A percentile compares a stretch with the other conserved stretches of the same genome.
phyloP scores from a whole-genome alignment of 1,139 yeast genomes.

The Spencermartinsiella ligniputridi region DNA sequence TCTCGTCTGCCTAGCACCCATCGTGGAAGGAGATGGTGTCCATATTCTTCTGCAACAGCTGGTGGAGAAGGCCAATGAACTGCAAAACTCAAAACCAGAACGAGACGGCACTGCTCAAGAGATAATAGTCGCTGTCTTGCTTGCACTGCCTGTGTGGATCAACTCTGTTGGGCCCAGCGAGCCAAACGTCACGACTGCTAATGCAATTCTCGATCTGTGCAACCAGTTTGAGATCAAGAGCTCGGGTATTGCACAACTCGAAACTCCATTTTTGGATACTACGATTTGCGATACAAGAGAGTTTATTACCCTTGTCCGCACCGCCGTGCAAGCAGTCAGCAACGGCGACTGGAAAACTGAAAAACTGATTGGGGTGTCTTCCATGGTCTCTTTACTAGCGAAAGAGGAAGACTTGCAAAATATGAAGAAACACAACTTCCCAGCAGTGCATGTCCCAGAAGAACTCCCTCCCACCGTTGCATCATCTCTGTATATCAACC shows the following conservation, averaged over 20 bases:
- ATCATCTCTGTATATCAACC: conserved; percentile 31
- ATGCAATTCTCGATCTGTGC: conserved; percentile 17
- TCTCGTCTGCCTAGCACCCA: conserved; percentile 58
- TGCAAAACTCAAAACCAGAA: conserved; percentile 43
- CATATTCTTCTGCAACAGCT: conserved; percentile 51
- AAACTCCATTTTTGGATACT: conserved; percentile 37
- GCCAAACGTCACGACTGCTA: conserved; percentile 5
- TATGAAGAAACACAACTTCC: conserved; percentile 39
- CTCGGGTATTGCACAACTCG: conserved; percentile 21
- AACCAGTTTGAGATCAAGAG: conserved; percentile 18
- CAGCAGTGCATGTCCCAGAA: conserved; percentile 30
- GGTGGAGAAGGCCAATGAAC: conserved; percentile 51
- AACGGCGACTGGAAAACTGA: conserved; percentile 20
- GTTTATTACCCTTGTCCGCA: conserved; percentile 49
- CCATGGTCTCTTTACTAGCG: conserved; percentile 14
- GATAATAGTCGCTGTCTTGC: conserved; percentile 56
- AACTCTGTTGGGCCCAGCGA: conserved; percentile 8
- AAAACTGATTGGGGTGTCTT: conserved; percentile 17
- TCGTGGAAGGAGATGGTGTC: conserved; percentile 51
- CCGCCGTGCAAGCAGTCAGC: conserved; percentile 37
- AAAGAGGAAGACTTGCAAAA: conserved; percentile 7
- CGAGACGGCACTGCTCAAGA: conserved; percentile 55
- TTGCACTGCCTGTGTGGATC: conserved; percentile 51
- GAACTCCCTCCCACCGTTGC: conserved; percentile 2
- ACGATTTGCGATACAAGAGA: conserved; percentile 45